Conservation (phyloP, 2,329 filamentous ascomycete genomes). For the Fusarium mangiferae region DNA sequence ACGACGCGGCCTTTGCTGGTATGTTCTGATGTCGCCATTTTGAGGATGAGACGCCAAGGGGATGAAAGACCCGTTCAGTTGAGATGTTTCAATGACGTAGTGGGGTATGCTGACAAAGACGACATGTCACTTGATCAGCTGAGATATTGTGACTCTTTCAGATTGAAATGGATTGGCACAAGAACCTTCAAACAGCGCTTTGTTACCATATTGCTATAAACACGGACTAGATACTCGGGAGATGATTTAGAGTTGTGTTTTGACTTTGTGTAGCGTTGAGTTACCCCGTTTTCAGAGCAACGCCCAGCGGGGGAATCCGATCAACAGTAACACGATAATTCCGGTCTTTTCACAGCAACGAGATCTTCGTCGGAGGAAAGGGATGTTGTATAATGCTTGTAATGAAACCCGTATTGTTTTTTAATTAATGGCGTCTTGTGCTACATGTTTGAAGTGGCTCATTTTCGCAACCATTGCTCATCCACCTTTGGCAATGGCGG, state of each 20-base stretch:
- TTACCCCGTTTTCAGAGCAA: neutral
- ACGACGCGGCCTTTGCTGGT: slow-evolving; percentile 23
- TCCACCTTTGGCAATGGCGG: accelerated
- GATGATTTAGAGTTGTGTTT: neutral
- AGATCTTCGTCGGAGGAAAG: accelerated
- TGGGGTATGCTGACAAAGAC: slow-evolving; percentile 31
- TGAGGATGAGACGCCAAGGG: neutral
- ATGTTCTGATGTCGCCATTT: slow-evolving; percentile 10
- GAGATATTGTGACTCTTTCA: neutral
- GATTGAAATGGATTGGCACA: accelerated
- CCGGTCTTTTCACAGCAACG: accelerated
- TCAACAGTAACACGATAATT: accelerated
- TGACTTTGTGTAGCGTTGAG: neutral
- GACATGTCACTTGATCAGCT: slow-evolving; percentile 1
- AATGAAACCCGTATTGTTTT: too few species aligned
- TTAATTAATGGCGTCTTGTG: neutral
- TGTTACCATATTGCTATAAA: accelerated
- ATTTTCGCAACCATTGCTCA: accelerated
- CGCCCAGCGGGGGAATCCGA: accelerated
- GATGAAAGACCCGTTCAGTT: neutral
- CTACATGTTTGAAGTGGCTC: accelerated
- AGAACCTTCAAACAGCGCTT: accelerated
- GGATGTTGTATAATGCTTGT: accelerated
- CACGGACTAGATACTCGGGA: accelerated
- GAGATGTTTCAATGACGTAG: slow-evolving; percentile 12